A percentile compares a stretch with the other conserved stretches of the same genome.
phyloP scores from a whole-genome alignment of 2,329 filamentous ascomycete species.

The Aspergillus thermomutatus region DNA sequence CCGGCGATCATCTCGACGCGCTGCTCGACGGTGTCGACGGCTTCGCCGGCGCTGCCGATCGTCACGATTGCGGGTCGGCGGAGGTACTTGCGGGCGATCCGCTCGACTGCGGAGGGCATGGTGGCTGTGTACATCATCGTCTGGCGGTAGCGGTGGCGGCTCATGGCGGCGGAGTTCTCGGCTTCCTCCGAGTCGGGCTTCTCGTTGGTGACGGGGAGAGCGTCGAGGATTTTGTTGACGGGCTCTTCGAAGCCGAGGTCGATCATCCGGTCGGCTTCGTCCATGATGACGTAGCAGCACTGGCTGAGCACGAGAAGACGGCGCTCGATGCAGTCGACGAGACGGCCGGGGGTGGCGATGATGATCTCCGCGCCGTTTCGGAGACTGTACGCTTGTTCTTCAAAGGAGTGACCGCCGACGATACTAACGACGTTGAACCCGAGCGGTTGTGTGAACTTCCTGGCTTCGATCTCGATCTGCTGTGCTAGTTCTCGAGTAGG shows the following conservation, averaged over 20 bases:
- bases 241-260: conserved; percentile 97
- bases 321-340: conserved; percentile 94
- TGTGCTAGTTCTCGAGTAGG: conserved; percentile 96
- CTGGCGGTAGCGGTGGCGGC: conserved; percentile 78
- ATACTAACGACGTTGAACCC: conserved; percentile 96
- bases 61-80: conserved; percentile 89
- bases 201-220: conserved; percentile 85
- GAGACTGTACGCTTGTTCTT: conserved; percentile 87
- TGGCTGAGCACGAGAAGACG: conserved; percentile 89
- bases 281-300: conserved; percentile 98
- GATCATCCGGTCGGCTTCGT: conserved; percentile 98
- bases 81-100: conserved; percentile 95
- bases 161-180: conserved; percentile 83
- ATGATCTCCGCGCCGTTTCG: conserved; percentile 95
- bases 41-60: conserved; percentile 91
- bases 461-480: conserved; percentile 92
- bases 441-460: conserved; percentile 84
- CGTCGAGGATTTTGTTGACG: conserved; percentile 95
- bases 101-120: conserved; percentile 89
- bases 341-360: conserved; percentile 94
- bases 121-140: conserved; percentile 99
- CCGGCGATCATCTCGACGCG: conserved; percentile 86
- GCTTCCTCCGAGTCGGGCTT: conserved; percentile 93
- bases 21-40: conserved; percentile 96
- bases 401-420: conserved; percentile 92